Base-by-base conservation (phyloP, 768 basidiomycete genomes). In the Phaeolepiota aurea region DNA sequence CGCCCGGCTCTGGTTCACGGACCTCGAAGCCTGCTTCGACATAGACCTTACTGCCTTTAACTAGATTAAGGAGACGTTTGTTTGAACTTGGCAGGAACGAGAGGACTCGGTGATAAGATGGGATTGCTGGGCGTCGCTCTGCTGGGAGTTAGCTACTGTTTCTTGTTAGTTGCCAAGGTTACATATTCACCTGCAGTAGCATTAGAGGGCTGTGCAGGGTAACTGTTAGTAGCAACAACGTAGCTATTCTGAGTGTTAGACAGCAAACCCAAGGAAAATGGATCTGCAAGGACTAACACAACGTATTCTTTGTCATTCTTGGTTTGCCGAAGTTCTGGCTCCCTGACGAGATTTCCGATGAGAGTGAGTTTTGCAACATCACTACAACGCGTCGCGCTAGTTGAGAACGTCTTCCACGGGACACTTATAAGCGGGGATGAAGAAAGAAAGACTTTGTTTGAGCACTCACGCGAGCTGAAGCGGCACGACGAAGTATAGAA, bases 11-110 rank as follows among this genome's bases (percentile, higher is more conserved):
- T 5, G 87, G 74, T 44, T 89, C 84, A 28, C 80, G 75, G 16
- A 90, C 58, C 57, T 89, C 87, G 45, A 73, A 89, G 48, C 66
- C 69, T 20, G 87, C 80, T 57, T 93, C 89, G 23, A 87, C 87
- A 45, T 79, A 90, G 13, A 93, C 88, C 43, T 66, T 77, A 37
- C 74, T 63, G 3, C 89, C 89, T 48, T 85, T 86, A 50, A 60
- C 71, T 30, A 93, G 55, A 32, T 62, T 76, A 44, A 64, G 68
- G 23, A 93, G 73, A 51, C 74, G 87, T 44, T 66, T 76, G 48
- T 80, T 81, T n/a, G 76, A 51, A 30, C 32, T 3, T 5, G 77
- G 69, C n/a, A 64, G 63, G 68, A 91, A 91, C 18, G 82, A 89
- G 36, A 89, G 52, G 36, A 93, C 50, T 33, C 77, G 66, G 53